These are phyloP conservation scores for Cubamyces lactineus DNA, from an alignment of 768 basidiomycete species.

Conservation along the genomic window DNA sequence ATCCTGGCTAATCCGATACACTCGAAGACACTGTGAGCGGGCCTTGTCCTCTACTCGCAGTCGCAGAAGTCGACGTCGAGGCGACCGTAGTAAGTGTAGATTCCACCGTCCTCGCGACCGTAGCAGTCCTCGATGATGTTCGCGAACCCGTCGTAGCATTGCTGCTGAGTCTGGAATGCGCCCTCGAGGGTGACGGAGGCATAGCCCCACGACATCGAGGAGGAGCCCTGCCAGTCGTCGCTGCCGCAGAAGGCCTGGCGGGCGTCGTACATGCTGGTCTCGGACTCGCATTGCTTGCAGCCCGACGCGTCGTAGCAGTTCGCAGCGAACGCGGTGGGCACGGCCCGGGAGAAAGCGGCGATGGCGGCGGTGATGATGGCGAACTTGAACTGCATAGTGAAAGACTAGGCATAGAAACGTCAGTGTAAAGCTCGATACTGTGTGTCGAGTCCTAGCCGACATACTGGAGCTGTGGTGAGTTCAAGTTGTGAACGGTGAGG, in stretches of 20 bases:
- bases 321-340: neutral
- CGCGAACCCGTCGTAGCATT: neutral
- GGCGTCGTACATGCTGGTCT: neutral
- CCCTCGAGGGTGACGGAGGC: neutral
- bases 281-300: neutral
- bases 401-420: too few species aligned
- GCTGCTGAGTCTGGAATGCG: neutral
- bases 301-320: neutral
- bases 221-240: neutral
- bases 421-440: too few species aligned
- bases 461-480: too few species aligned
- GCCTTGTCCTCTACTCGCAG: neutral
- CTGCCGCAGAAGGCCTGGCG: neutral
- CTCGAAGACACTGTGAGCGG: too few species aligned
- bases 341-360: neutral
- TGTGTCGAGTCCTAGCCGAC: too few species aligned
- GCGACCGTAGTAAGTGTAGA: neutral
- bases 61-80: constrained; percentile 2
- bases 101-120: neutral
- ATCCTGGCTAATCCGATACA: too few species aligned
- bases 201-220: neutral
- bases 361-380: neutral
- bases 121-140: constrained; percentile 3
- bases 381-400: constrained; percentile 3
- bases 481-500: too few species aligned